Conservation (phyloP, 495 filamentous ascomycete species). For the Durotheca rogersii region DNA sequence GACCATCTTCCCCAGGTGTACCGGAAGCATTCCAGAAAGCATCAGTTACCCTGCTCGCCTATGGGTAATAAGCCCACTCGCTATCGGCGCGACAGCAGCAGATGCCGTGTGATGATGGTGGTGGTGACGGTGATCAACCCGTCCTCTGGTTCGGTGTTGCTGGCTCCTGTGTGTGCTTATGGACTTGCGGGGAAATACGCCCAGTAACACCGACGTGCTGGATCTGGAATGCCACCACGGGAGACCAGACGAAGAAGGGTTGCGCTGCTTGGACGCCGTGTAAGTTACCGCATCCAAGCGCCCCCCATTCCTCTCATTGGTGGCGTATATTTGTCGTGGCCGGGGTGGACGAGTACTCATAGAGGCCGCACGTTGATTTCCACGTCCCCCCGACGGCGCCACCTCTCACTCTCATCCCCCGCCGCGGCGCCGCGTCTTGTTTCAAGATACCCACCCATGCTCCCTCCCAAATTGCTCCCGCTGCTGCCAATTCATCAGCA, state of each 20-base stretch:
- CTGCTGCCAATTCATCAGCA: conserved; percentile 16
- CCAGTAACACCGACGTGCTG: conserved; percentile 36
- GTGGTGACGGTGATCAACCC: no score
- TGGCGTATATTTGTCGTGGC: conserved; percentile 11
- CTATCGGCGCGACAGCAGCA: no score
- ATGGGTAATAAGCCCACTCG: conserved; percentile 24
- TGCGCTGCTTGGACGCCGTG: conserved; percentile 17
- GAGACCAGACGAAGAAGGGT: conserved; percentile 11
- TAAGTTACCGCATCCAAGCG: conserved; percentile 22
- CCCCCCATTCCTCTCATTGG: conserved; percentile 16
- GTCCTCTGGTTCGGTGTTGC: conserved; percentile 30
- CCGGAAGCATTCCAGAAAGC: conserved; percentile 29
- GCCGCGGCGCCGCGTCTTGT: conserved; percentile 12
- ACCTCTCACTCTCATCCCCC: conserved; percentile 13
- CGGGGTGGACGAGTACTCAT: neutral
- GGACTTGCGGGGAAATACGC: conserved; percentile 38
- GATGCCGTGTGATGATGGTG: conserved; percentile 25
- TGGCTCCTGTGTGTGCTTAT: no score
- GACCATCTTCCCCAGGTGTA: no score
- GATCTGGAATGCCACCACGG: conserved; percentile 29
- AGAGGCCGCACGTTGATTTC: no score
- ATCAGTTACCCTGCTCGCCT: conserved; percentile 11
- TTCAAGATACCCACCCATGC: conserved; percentile 30
- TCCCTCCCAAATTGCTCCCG: conserved; percentile 13
- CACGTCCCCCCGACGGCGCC: no score